Evolutionary conservation across 2,329 filamentous ascomycete genomes (phyloP).

Genomic region (Cercospora canescens): DNA sequence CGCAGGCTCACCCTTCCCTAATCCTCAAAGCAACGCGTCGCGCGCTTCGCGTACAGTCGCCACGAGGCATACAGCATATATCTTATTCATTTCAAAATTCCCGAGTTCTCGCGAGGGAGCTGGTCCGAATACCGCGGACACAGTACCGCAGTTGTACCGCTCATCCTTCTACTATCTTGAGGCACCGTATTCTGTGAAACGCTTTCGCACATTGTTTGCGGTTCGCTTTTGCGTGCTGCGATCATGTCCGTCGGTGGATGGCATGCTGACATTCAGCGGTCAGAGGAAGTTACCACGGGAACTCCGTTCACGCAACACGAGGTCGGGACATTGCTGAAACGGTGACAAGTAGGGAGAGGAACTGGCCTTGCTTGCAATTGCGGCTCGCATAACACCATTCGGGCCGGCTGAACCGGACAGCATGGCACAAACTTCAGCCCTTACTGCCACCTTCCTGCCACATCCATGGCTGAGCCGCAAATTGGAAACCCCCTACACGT

Average conservation of each 20-base stretch:
- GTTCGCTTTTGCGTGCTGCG: not conserved
- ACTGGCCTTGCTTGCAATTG: not conserved
- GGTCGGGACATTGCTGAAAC: not conserved
- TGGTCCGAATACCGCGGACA: not conserved
- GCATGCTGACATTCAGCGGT: not conserved
- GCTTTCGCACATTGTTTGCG: not conserved
- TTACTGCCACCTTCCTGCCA: not conserved
- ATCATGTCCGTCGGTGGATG: not conserved
- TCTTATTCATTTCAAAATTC: too few species aligned
- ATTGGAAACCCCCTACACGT: not conserved
- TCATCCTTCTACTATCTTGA: not conserved
- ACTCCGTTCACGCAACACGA: not conserved
- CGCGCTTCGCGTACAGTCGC: not conserved
- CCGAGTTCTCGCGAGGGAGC: not conserved
- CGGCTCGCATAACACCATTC: not conserved
- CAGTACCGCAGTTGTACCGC: not conserved
- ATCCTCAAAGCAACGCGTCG: not conserved
- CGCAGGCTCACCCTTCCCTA: too few species aligned
- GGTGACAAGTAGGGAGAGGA: not conserved
- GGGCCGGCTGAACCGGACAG: not conserved
- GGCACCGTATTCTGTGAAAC: not conserved
- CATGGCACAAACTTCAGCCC: not conserved
- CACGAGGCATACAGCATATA: too few species aligned
- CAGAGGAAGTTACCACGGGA: not conserved
- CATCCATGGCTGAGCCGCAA: not conserved